Conservation (phyloP, 805 yeast species). For the Spathaspora sp. region DNA sequence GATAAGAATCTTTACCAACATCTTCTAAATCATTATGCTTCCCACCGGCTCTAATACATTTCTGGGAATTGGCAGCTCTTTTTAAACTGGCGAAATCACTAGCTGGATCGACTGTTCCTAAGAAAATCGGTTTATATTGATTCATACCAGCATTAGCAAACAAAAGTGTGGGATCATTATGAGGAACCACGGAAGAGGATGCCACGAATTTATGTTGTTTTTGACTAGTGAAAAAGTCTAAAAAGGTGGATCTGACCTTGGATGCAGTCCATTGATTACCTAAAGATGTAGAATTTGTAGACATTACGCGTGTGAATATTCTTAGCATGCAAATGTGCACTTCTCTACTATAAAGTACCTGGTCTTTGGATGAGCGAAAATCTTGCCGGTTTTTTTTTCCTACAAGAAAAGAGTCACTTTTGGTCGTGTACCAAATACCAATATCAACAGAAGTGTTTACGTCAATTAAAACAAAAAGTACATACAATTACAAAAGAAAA, state of each 20-base stretch:
- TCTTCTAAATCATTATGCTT: constrained; percentile 97
- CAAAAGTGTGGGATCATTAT: constrained; percentile 93
- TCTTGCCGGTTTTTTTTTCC: too few relatives aligned
- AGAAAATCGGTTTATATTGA: constrained; percentile 95
- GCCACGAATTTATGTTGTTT: constrained; percentile 79
- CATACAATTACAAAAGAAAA: background rate
- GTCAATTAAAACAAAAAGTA: background rate
- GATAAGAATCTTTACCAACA: constrained; percentile 96
- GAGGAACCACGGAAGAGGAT: constrained; percentile 93
- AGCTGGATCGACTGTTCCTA: constrained; percentile 96
- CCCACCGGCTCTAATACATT: constrained; percentile 99
- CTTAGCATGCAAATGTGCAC: constrained; percentile 7
- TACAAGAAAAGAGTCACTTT: background rate
- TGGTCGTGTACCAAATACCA: background rate
- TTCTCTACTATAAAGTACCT: background rate
- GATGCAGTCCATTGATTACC: constrained; percentile 37
- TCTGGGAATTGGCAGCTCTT: constrained; percentile 93
- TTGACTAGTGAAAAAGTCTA: constrained; percentile 68
- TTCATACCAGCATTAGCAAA: constrained; percentile 99
- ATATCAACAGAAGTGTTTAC: background rate
- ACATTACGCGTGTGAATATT: constrained; percentile 1
- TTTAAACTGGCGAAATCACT: constrained; percentile 80
- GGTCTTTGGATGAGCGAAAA: background rate
- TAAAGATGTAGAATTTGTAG: constrained; percentile 1
- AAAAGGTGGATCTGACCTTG: constrained; percentile 77